Evolutionary conservation across 2,329 filamentous ascomycete species (phyloP), one percentile per base, ranked within the genome.

Genomic region (Pseudogymnoascus sp.): DNA sequence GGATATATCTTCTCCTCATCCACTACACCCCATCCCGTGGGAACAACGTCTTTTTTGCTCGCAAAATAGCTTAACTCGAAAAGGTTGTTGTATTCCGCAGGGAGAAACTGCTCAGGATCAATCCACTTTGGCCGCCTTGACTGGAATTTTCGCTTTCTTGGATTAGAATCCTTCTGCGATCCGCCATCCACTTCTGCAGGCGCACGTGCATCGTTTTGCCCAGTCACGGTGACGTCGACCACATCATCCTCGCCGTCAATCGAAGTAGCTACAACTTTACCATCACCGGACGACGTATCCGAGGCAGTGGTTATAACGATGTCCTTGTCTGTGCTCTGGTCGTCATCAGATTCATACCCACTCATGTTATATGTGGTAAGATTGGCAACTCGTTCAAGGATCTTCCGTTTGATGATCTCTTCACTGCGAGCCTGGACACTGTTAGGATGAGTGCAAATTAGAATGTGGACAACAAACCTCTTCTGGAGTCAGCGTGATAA

Each of bases 161-260:
- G 15, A 37, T 42, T 59, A 29, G 61, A 52, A 58, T 59, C 40
- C 45, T 60, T 59, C 18, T 55, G 18, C 10, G 27, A 59, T 27
- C 15, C 18, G 18, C 31, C 42, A 61, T 35, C 39, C 45, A 13
- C 18, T 29, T 65, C 64, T 15, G 42, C 18, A 21, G 66, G 59
- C 35, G 63, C 58, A 40, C 33, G 36, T 33, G 31, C 40, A 59
- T 36, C 77, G 13, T 71, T 71, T 2, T 78, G 77, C 68, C 91
- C 87, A 60, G 85, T 86, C 87, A 97, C 92, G 0, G 89, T 89
- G 13, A 99, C 87, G 71, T 97, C 90, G 5, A 97, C 89, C 69
- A 97, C 85, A 64, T 90, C 90, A 64, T 97, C 92, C 72, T 97
- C 93, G 8, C 91, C 89, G 72, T 92, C 87, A 1, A 96, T 83